Base-by-base conservation (phyloP, 2,329 filamentous ascomycete genomes). In the Penicillium psychrosexuale region DNA sequence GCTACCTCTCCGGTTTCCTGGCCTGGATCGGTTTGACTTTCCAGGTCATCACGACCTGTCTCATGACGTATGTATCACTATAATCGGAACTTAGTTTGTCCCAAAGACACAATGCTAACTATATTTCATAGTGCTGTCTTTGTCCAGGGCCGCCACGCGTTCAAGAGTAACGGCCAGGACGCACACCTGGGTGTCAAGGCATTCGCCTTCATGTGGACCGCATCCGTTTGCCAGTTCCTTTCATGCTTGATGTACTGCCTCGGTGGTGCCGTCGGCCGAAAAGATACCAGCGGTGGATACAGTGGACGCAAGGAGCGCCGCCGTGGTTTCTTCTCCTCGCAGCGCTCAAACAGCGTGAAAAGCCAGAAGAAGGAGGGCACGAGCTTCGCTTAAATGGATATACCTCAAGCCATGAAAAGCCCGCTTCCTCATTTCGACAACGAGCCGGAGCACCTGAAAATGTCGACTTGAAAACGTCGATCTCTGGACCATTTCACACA, bases 191-290 rank as follows among this genome's bases (percentile, higher is more conserved):
- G 84, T 43, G 68, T 72, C 47, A 83, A 85, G 65, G 79, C 82
- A 24, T 83, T 82, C 66, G 84, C 72, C 22, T 86, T 86, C 71
- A 82, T 84, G 69, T 87, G 84, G 84, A 78, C 80, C 2, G 75
- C 83, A 2, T 74, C 81, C 27, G 80, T 75, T 24, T 80, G 76
- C 64, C 80, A 81, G 64, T 73, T 85, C 65, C 61, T 86, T 48
- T 76, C 82, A 1, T 81, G 78, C 22, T 55, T 86, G 36, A 66
- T 84, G 52, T 84, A 84, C 75, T 86, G 82, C 70, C 65, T 81
- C 22, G 76, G 73, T 19, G 77, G 76, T 38, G 62, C 66, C 1
- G 62, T 69, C n/a, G 66, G 67, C 31, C 55, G 62, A 5, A 68
- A 64, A 52, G 68, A 71, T 8, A 34, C n/a, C 9, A 43, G 47